phyloP scores from a whole-genome alignment of 345 rosid genomes.

The Corchorus capsularis region DNA sequence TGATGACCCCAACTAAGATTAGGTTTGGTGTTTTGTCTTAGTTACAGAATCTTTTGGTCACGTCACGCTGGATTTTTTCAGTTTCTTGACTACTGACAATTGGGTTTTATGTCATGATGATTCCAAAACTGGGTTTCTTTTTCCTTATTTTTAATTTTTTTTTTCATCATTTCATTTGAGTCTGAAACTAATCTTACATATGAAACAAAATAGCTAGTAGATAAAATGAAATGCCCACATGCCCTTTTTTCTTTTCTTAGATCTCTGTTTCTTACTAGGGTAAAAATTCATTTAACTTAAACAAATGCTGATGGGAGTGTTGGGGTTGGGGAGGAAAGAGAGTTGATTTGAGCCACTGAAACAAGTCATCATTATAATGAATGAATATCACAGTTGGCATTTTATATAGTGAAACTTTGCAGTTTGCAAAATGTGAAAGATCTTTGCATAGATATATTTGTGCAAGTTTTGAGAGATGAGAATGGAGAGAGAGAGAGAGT shows the following conservation, averaged over 20 bases:
- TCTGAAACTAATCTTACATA: conserved; percentile 25
- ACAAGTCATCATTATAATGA: conserved; percentile 27
- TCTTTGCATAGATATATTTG: conserved; percentile 52
- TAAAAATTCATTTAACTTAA: conserved; percentile 17
- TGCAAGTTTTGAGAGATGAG: conserved; percentile 32
- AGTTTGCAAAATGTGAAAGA: conserved; percentile 31
- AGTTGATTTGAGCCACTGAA: conserved; percentile 1
- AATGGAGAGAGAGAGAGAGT: conserved; percentile 18
- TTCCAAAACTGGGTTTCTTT: conserved; percentile 25
- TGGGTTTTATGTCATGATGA: conserved; percentile 51
- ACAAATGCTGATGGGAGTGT: not conserved
- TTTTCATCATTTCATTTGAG: conserved; percentile 25
- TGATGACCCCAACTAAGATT: conserved; percentile 36
- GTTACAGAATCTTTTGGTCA: conserved; percentile 68
- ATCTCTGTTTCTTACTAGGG: conserved; percentile 29
- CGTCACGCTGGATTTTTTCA: conserved; percentile 65
- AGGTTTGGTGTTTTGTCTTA: conserved; percentile 41
- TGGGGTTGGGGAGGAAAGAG: not conserved
- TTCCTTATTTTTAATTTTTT: not conserved
- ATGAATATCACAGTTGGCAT: conserved; percentile 27
- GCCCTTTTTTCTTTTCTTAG: conserved; percentile 14
- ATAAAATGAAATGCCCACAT: conserved; percentile 2
- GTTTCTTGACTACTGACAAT: conserved; percentile 64
- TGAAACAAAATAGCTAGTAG: not conserved
- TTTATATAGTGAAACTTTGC: conserved; percentile 20